Conservation (phyloP, 805 yeast genomes). For the Starmerella kuoi region DNA sequence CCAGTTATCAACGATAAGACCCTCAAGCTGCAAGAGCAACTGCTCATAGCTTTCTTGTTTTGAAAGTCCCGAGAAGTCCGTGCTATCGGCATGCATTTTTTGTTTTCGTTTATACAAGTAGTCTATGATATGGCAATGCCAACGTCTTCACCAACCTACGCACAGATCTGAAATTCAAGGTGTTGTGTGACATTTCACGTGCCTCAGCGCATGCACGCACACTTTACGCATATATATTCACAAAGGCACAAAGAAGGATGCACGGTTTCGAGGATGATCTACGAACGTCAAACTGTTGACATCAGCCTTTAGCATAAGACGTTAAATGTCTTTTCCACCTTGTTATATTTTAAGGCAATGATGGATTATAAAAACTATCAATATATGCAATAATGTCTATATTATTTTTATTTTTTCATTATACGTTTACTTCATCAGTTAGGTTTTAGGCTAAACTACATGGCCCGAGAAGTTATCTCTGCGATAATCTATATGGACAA, state of each 20-base stretch:
- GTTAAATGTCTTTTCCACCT: too few relatives aligned
- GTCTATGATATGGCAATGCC: not conserved
- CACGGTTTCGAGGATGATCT: too few relatives aligned
- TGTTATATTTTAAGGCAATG: too few relatives aligned
- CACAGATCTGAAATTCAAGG: not conserved
- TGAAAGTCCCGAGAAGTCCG: constrained; percentile 37
- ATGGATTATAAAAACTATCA: too few relatives aligned
- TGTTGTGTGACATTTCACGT: not conserved
- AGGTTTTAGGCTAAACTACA: constrained; percentile 13
- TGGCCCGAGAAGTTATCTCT: constrained; percentile 32
- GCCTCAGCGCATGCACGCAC: too few relatives aligned
- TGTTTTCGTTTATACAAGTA: not conserved
- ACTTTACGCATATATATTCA: too few relatives aligned
- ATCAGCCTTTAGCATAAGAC: too few relatives aligned
- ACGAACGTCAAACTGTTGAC: too few relatives aligned
- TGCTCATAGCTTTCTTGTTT: constrained; percentile 44
- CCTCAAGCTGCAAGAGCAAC: constrained; percentile 49
- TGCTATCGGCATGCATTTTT: constrained; percentile 58
- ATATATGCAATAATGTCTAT: too few relatives aligned
- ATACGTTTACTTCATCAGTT: too few relatives aligned
- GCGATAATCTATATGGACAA: constrained; percentile 57
- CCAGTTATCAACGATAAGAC: constrained; percentile 65
- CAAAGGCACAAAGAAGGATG: too few relatives aligned
- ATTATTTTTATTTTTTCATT: too few relatives aligned
- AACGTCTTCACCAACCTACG: not conserved